Evolutionary conservation across 352 stramenopile genomes (phyloP).

Genomic region (Achlya hypogyna): DNA sequence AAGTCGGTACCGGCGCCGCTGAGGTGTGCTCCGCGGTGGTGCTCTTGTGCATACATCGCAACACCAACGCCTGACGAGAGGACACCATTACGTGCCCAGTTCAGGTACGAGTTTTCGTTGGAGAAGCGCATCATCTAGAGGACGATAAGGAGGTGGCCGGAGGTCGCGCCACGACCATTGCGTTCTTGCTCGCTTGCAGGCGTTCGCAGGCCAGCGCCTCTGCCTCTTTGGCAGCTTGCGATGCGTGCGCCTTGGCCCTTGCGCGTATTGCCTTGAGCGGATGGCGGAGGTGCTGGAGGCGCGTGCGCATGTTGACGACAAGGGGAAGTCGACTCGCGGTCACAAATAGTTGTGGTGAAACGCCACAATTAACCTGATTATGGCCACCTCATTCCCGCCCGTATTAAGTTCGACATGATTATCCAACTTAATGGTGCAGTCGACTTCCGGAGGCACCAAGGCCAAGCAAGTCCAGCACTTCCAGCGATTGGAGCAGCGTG

Average conservation of each 20-base stretch:
- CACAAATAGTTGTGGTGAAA: neutral
- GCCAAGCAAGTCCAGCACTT: neutral
- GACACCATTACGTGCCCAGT: slow-evolving; percentile 80
- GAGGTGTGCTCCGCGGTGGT: slow-evolving; percentile 74
- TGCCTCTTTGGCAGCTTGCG: neutral
- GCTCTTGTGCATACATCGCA: slow-evolving; percentile 83
- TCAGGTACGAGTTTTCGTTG: slow-evolving; percentile 84
- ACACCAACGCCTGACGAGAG: slow-evolving; percentile 72
- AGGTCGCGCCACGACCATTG: neutral
- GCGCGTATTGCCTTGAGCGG: neutral
- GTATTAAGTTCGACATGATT: too few species aligned
- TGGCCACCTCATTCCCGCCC: too few species aligned
- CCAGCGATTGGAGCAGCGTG: too few species aligned
- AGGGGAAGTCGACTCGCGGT: neutral
- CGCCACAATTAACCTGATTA: slow-evolving; percentile 7
- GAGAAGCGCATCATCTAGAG: slow-evolving; percentile 69
- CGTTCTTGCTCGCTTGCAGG: neutral
- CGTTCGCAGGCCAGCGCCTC: slow-evolving; percentile 8
- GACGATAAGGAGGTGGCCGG: neutral
- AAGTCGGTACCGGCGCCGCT: slow-evolving; percentile 46
- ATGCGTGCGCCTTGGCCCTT: neutral
- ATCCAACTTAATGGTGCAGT: slow-evolving; percentile 1
- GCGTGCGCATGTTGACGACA: slow-evolving; percentile 13
- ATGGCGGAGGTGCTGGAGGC: neutral
- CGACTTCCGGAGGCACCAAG: neutral